A percentile compares a stretch with the other conserved stretches of the same genome.
Evolutionary conservation across 257 asterid genomes (phyloP).

Genomic region (Coffea canephora): DNA sequence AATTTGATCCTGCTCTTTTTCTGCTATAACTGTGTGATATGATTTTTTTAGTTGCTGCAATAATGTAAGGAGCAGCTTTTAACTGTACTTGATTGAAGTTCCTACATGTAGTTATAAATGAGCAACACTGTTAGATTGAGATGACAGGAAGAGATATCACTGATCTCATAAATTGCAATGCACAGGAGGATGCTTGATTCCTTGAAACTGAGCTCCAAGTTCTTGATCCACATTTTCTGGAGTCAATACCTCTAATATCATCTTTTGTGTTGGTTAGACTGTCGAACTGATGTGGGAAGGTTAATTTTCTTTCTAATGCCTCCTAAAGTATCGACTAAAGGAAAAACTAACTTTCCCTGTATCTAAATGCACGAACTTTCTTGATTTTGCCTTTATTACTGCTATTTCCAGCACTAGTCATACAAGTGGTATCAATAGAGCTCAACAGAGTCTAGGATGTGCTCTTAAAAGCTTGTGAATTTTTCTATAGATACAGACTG

Average conservation of each 20-base stretch:
- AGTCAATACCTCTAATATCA: background rate
- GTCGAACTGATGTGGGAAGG: background rate
- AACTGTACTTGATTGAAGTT: background rate
- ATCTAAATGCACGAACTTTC: background rate
- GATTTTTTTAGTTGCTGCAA: background rate
- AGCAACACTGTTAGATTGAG: background rate
- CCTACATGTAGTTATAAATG: background rate
- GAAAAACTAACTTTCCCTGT: background rate
- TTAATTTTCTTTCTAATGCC: background rate
- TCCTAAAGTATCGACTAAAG: background rate
- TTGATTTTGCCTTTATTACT: background rate
- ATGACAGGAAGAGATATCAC: background rate
- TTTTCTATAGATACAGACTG: background rate
- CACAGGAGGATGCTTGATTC: background rate
- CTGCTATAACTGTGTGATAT: background rate
- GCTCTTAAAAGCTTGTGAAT: background rate
- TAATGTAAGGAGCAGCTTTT: background rate
- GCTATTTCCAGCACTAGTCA: background rate
- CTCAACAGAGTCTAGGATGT: too few relatives aligned
- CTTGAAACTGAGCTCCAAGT: background rate
- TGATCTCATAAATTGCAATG: background rate
- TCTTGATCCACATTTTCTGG: background rate
- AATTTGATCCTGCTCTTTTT: background rate
- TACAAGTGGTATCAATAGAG: too few relatives aligned
- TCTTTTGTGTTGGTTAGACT: background rate